A percentile compares a stretch with the other conserved stretches of the same genome.
Evolutionary conservation across 2,329 filamentous ascomycete species (phyloP).

Genomic region (Fusarium burgessii): DNA sequence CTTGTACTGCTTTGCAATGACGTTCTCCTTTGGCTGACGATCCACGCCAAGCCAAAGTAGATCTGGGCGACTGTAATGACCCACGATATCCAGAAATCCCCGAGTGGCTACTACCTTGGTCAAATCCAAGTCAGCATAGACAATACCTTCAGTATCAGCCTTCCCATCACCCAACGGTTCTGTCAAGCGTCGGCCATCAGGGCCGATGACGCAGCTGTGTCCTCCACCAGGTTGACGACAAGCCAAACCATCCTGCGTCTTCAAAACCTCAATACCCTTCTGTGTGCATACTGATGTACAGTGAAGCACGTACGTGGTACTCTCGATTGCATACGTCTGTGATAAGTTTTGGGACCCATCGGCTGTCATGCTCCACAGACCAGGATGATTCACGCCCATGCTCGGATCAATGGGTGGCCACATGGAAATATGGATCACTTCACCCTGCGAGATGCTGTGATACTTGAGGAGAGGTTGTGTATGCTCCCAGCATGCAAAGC

Average conservation of each 20-base stretch:
- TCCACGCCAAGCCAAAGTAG: slow-evolving; percentile 53
- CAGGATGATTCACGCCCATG: slow-evolving; percentile 37
- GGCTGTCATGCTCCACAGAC: slow-evolving; percentile 49
- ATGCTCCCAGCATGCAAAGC: slow-evolving; percentile 64
- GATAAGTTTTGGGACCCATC: slow-evolving; percentile 58
- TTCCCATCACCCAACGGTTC: slow-evolving; percentile 24
- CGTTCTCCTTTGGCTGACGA: slow-evolving; percentile 28
- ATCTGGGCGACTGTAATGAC: slow-evolving; percentile 54
- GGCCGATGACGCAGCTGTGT: slow-evolving; percentile 39
- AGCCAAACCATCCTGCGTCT: slow-evolving; percentile 52
- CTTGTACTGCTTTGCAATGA: slow-evolving; percentile 26
- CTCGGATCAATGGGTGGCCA: slow-evolving; percentile 56
- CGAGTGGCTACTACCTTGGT: slow-evolving; percentile 54
- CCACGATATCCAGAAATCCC: slow-evolving; percentile 55
- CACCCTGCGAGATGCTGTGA: slow-evolving; percentile 57
- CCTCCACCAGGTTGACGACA: slow-evolving; percentile 41
- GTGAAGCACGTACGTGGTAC: slow-evolving; percentile 63
- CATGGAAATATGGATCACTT: slow-evolving; percentile 60
- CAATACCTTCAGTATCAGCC: slow-evolving; percentile 56
- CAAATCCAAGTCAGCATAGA: slow-evolving; percentile 64
- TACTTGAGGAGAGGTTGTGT: slow-evolving; percentile 63
- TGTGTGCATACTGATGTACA: slow-evolving; percentile 52
- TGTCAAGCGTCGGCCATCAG: slow-evolving; percentile 40
- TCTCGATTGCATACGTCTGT: slow-evolving; percentile 68
- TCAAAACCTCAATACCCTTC: slow-evolving; percentile 56